Base-by-base conservation (phyloP, 2,329 filamentous ascomycete species). In the Pezicula neosporulosa region DNA sequence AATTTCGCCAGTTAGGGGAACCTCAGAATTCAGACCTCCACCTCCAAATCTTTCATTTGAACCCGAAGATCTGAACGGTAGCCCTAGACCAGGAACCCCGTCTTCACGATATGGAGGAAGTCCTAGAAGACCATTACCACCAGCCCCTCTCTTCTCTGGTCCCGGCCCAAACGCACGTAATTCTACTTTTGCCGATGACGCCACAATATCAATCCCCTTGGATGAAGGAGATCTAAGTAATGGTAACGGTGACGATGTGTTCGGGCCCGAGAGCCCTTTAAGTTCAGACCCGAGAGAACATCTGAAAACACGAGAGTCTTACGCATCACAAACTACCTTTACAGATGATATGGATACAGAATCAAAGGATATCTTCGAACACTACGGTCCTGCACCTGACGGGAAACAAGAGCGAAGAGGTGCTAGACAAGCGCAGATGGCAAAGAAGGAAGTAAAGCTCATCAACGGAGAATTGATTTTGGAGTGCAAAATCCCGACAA, bases 401-500 rank as follows among this genome's bases (percentile, higher is more conserved):
- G 90, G 90, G 8, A 88, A 89, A 51, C 94, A 99, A 67, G 86
- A 90, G 65, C 84, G 94, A 50, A 82, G 94, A 63, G 94, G 94
- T 51, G 90, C 93, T 27, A 84, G 93, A 58, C 82, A 87, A 28
- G 90, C 90, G 3, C 90, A 96, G 63, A 93, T 93, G 82, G 83
- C 87, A 10, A 94, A 86, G 71, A 96, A 96, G 66, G 93, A 97
- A 69, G 94, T 99, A 49, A 86, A 90, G 63, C 81, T 99, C 42
- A 95, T 97, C 78, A 97, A 99, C 66, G 94, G 94, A 65, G 93
- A 99, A 72, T 85, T 99, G 48, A 93, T 99, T 52, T 78, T 99
- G 44, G 94, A 99, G 74, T 97, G 94, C 78, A 99, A 99, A 73
- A 99, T 99, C 60, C 94, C 95, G 0, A 99, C 94, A 1, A 99